Percentiles rank a stretch among this genome's conserved stretches.
These are phyloP conservation scores for Thoreauomyces humboldtii DNA, from an alignment of 192 early-diverging fungal species.

Conservation along the genomic window DNA sequence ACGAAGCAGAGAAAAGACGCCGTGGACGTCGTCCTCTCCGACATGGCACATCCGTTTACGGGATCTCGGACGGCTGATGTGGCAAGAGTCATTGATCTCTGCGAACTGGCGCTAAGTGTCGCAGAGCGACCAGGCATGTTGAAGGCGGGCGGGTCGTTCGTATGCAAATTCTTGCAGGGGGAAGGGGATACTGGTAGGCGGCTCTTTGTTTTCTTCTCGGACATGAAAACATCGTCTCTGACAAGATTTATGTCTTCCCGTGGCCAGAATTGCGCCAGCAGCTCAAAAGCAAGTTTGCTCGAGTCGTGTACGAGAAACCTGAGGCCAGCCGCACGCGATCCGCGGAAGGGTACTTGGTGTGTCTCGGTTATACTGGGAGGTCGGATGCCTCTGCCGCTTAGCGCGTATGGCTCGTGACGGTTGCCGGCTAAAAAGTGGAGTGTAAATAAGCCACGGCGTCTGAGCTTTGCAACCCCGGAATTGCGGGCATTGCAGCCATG, in stretches of 20 bases:
- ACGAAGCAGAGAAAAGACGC: not conserved
- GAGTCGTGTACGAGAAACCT: constrained; percentile 67
- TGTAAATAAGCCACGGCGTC: too few species aligned
- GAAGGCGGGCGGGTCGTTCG: constrained; percentile 55
- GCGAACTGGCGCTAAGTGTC: constrained; percentile 63
- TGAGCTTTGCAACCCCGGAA: too few species aligned
- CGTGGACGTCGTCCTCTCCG: constrained; percentile 49
- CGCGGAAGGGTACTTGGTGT: constrained; percentile 71
- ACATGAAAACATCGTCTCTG: constrained; percentile 1
- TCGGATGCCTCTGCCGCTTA: too few species aligned
- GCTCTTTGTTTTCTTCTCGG: too few species aligned
- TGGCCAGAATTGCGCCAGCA: constrained; percentile 32
- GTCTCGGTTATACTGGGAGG: constrained; percentile 53
- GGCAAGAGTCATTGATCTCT: constrained; percentile 53
- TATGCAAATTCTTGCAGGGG: constrained; percentile 64
- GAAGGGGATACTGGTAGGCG: constrained; percentile 33
- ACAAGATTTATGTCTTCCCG: too few species aligned
- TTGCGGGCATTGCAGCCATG: too few species aligned
- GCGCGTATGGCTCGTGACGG: too few species aligned
- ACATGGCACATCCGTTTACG: constrained; percentile 82
- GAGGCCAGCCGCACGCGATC: constrained; percentile 64
- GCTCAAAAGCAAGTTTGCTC: constrained; percentile 52
- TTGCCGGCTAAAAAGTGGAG: too few species aligned
- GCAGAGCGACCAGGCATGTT: constrained; percentile 50
- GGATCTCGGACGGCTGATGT: constrained; percentile 70